phyloP scores from a whole-genome alignment of 2,329 filamentous ascomycete genomes.

The Aspergillus tamarii region DNA sequence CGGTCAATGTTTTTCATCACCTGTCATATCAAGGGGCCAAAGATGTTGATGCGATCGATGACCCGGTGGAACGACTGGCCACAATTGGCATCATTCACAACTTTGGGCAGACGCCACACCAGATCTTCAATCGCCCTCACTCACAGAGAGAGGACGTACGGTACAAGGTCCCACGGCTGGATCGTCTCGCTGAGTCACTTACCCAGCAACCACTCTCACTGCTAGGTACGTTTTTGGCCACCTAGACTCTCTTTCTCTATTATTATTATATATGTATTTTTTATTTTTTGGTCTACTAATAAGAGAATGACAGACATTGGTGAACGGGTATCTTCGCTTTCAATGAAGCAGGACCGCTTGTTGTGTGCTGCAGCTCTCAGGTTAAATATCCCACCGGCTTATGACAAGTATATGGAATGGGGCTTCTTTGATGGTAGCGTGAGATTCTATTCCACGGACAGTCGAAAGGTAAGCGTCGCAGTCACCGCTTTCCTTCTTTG shows the following conservation, averaged over 20 bases:
- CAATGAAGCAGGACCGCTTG: conserved; percentile 77
- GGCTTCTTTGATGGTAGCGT: conserved; percentile 92
- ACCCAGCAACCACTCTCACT: conserved; percentile 78
- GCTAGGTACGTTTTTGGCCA: conserved; percentile 54
- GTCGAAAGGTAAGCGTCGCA: conserved; percentile 62
- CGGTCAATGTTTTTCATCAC: conserved; percentile 93
- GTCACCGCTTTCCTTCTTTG: neutral
- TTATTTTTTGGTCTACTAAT: conserved; percentile 7
- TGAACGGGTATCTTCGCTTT: conserved; percentile 79
- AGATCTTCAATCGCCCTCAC: conserved; percentile 85
- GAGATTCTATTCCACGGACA: conserved; percentile 85
- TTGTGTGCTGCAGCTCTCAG: conserved; percentile 83
- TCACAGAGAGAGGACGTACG: conserved; percentile 71
- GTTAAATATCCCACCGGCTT: conserved; percentile 81
- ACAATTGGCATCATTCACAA: conserved; percentile 98
- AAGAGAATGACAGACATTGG: conserved; percentile 58
- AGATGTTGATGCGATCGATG: conserved; percentile 86
- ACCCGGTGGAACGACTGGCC: conserved; percentile 81
- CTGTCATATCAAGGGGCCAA: conserved; percentile 93
- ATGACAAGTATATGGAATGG: conserved; percentile 94
- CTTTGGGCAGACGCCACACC: conserved; percentile 95
- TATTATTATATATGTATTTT: too few species aligned
- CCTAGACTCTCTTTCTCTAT: neutral
- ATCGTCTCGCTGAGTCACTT: conserved; percentile 75
- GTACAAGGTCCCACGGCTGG: conserved; percentile 70